Base-by-base conservation (phyloP, 345 rosid genomes). In the Eucalyptus regnans region DNA sequence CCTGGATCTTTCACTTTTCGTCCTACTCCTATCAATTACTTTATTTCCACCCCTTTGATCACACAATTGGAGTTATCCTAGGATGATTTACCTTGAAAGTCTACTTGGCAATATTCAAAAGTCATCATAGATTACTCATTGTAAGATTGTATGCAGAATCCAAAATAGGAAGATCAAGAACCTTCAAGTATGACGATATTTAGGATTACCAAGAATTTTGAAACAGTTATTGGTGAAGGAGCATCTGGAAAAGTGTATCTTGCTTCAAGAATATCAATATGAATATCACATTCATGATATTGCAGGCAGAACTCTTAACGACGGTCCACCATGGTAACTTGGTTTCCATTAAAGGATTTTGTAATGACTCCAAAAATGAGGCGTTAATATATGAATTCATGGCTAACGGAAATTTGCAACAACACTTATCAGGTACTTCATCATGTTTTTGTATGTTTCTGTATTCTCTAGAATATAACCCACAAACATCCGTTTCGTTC, bases 311-410 rank as follows among this genome's bases (percentile, higher is more conserved):
- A 7, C 11, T 54, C 18, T 64, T 93, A 7, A 87, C 62, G 51
- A 66, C 64, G 9, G 90, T 90, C 25, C 91, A 90, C 58, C 93
- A 93, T n/a, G 87, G 89, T 66, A 90, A 91, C 86, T 84, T 91
- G 90, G 88, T 90, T 79, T 51, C 86, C 13, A 91, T 92, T 22
- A 84, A 90, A n/a, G 91, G 94, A 13, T 93, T 31, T 68, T 92
- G 92, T 27, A 43, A 89, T 85, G 92, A 93, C 66, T 89, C 44
- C 8, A 51, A 51, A 51, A 51, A 51, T 16, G 7, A 16, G 54
- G 54, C 22, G 8, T 51, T 51, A 6, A 16, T 51, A 51, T 51
- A 51, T 51, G 20, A 51, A 16, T 93, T 83, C 90, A 91, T 92
- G 93, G 88, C 90, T 22, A 87, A 90, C 31, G 91, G 93, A 84